Evolutionary conservation across 441 rosid species (phyloP).

Genomic region (Populus trichocarpa): DNA sequence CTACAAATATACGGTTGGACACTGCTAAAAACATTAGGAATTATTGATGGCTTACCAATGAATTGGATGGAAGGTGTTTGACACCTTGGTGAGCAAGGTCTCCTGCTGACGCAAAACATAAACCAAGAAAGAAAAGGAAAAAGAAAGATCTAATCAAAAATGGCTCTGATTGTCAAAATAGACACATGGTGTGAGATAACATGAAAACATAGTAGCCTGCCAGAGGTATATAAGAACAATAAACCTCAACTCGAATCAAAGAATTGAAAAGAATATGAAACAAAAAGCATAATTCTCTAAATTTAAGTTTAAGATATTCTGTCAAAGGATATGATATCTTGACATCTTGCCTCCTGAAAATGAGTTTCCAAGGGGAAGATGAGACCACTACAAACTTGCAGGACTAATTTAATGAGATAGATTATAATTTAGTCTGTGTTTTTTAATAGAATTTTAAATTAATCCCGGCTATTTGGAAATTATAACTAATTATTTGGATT

Average conservation of each 20-base stretch:
- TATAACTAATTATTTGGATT: neutral
- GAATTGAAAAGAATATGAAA: neutral
- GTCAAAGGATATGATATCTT: neutral
- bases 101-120: slow-evolving; percentile 28
- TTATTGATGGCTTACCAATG: slow-evolving; percentile 40
- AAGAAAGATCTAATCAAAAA: neutral
- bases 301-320: neutral
- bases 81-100: slow-evolving; percentile 32
- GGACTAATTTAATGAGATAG: neutral
- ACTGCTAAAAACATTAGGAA: neutral
- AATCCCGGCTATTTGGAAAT: neutral
- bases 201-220: neutral
- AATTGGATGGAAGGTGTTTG: slow-evolving; percentile 31
- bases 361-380: neutral
- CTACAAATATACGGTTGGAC: neutral
- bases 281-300: neutral
- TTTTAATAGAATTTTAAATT: too few species aligned
- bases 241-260: neutral
- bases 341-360: neutral
- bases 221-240: neutral
- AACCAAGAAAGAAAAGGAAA: neutral
- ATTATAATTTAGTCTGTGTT: neutral
- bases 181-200: neutral
- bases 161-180: neutral
- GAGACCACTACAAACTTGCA: neutral